Evolutionary conservation across 163 green algal genomes (phyloP).

Genomic region (Scenedesmus sp.): DNA sequence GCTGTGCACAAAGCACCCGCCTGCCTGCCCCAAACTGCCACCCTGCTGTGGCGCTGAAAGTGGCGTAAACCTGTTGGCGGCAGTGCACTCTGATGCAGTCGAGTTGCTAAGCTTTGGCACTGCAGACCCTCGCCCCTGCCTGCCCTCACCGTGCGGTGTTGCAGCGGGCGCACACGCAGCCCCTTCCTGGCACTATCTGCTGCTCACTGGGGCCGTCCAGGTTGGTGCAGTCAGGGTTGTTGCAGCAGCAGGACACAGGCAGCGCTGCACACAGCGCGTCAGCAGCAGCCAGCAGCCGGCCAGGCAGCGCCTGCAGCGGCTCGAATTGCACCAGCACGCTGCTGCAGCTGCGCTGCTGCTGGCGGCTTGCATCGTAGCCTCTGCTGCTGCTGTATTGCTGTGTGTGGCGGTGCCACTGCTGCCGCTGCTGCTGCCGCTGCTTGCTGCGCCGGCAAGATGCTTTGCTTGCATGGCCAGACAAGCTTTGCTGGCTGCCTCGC

Average conservation of each 20-base stretch:
- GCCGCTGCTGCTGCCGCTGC: background rate
- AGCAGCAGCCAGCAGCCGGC: background rate
- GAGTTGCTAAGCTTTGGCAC: background rate
- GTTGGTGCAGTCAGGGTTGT: background rate
- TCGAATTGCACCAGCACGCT: background rate
- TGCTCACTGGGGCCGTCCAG: background rate
- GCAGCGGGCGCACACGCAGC: background rate
- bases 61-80: too few relatives aligned
- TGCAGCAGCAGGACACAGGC: background rate
- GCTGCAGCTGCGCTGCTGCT: background rate
- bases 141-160: background rate
- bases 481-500: too few relatives aligned
- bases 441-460: background rate
- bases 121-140: background rate
- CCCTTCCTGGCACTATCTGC: background rate
- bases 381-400: background rate
- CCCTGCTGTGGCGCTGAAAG: too few relatives aligned
- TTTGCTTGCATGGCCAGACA: too few relatives aligned
- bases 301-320: background rate
- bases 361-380: too few relatives aligned
- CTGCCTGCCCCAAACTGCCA: too few relatives aligned
- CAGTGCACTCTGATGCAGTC: background rate
- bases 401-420: background rate
- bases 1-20: too few relatives aligned
- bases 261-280: background rate